Percentiles rank a stretch among this genome's conserved stretches.
phyloP scores from a whole-genome alignment of 2,329 filamentous ascomycete species.

The Fusarium continuum region DNA sequence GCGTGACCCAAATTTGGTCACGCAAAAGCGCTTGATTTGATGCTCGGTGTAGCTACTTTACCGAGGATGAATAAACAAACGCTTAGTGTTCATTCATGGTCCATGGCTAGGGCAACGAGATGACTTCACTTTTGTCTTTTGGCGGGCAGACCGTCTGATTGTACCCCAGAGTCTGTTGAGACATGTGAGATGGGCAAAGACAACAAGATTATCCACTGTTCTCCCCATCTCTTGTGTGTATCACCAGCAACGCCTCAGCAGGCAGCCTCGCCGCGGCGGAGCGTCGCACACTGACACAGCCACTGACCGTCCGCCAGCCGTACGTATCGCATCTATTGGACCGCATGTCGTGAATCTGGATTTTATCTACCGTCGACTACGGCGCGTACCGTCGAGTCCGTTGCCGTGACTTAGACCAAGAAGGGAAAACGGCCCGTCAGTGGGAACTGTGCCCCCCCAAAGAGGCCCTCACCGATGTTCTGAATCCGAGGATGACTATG shows the following conservation, averaged over 20 bases:
- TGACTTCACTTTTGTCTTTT: conserved; percentile 21
- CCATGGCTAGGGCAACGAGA: conserved; percentile 23
- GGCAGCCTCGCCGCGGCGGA: conserved; percentile 24
- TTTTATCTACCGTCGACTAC: background rate
- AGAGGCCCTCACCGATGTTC: conserved; percentile 29
- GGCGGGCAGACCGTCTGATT: background rate
- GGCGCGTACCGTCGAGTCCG: background rate
- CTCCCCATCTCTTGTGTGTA: conserved; percentile 10
- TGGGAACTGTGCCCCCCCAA: conserved; percentile 16
- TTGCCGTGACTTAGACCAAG: background rate
- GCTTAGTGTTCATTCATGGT: no score
- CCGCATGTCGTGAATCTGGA: background rate
- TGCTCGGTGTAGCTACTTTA: background rate
- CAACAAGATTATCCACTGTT: background rate
- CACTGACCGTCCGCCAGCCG: background rate
- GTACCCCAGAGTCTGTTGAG: background rate
- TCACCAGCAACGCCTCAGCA: conserved; percentile 18
- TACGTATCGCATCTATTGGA: conserved; percentile 1
- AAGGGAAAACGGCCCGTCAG: conserved; percentile 22
- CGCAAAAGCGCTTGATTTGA: conserved; percentile 11
- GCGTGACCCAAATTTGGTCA: conserved; percentile 36
- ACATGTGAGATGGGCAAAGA: conserved; percentile 14
- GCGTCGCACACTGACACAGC: conserved; percentile 29
- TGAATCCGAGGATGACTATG: conserved; percentile 11
- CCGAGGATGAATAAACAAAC: background rate